Percentiles rank a stretch among this genome's conserved stretches.
phyloP scores from a whole-genome alignment of 2,329 filamentous ascomycete species.

The Penicillium italicum region DNA sequence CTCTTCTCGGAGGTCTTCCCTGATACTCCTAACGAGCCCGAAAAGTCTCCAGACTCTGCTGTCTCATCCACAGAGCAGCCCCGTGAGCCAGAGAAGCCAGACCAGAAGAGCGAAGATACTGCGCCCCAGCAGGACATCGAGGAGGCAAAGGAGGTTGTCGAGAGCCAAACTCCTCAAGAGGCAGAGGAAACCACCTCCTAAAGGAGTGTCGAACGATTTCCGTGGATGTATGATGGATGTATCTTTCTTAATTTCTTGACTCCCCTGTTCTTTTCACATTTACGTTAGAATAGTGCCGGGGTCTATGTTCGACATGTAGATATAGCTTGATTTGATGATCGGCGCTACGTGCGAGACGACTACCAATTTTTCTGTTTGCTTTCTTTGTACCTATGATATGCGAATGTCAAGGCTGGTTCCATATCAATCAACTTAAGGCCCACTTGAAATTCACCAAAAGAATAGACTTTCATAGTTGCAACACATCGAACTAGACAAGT shows the following conservation, averaged over 20 bases:
- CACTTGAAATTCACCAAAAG: background rate
- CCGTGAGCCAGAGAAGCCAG: slow-evolving; percentile 17
- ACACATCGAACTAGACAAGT: background rate
- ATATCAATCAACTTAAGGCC: background rate
- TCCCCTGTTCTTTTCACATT: slow-evolving; percentile 8
- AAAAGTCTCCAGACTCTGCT: slow-evolving; percentile 18
- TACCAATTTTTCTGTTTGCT: background rate
- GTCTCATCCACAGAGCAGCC: slow-evolving; percentile 19
- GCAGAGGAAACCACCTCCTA: slow-evolving; percentile 2
- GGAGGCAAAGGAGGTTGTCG: slow-evolving; percentile 2
- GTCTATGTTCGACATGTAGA: slow-evolving; percentile 15
- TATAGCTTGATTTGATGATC: slow-evolving; percentile 14
- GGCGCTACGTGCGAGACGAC: slow-evolving; percentile 1
- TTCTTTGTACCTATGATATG: background rate
- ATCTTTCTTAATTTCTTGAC: slow-evolving; percentile 1
- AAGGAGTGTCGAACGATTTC: background rate
- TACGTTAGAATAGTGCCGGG: slow-evolving; percentile 16
- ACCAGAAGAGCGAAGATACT: slow-evolving; percentile 12
- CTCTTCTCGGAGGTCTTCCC: slow-evolving; percentile 60
- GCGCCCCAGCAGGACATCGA: background rate
- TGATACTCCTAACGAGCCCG: slow-evolving; percentile 20
- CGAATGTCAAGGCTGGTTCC: background rate
- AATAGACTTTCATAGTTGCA: background rate
- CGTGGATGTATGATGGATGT: background rate
- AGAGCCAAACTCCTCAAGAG: slow-evolving; percentile 1